Base-by-base conservation (phyloP, 176 grass and related monocot species). In the Areca catechu region DNA sequence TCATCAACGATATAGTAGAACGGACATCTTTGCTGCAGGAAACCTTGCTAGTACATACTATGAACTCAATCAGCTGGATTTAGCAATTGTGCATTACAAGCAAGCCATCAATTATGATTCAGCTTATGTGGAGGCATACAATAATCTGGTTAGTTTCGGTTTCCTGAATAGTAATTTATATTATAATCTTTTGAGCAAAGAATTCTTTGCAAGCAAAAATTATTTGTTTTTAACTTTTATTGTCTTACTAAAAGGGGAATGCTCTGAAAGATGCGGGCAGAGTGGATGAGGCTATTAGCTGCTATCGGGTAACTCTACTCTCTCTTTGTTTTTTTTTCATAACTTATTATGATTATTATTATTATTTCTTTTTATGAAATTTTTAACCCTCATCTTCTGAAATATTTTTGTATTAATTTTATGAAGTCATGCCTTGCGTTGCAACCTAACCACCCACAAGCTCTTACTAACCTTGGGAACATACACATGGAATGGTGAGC, bases 401-500 rank as follows among this genome's bases (percentile, higher is more conserved):
- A 43, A 14, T 14, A 43, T 43, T 21, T 51, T 48, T 76, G 16
- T 60, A 54, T 73, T 74, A 47, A 56, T 51, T 64, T 49, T 76
- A 7, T 71, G 56, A 80, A 95, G 89, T 82, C 80, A 7, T 95
- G 89, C 74, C 84, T 95, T 70, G 65, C 76, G 1, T 51, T 95
- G 37, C 89, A 95, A 82, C 80, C 83, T 57, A 95, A 95, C 67
- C 84, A 95, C 57, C 89, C 89, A 47, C 89, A 89, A 74, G 89
- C 89, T 66, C 78, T 95, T 51, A 89, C 89, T 28, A 95, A 88
- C 60, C 67, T 95, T 65, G 89, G 89, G 48, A 95, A 95, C 48
- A 85, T 95, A 71, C 85, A 95, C 60, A 89, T 95, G 89, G 89
- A 95, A 58, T 89, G 89, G 89, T 95, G 59, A 85, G 61, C 24